Evolutionary conservation across 768 basidiomycete species (phyloP).

Genomic region (Xerocomellus dryophilus): DNA sequence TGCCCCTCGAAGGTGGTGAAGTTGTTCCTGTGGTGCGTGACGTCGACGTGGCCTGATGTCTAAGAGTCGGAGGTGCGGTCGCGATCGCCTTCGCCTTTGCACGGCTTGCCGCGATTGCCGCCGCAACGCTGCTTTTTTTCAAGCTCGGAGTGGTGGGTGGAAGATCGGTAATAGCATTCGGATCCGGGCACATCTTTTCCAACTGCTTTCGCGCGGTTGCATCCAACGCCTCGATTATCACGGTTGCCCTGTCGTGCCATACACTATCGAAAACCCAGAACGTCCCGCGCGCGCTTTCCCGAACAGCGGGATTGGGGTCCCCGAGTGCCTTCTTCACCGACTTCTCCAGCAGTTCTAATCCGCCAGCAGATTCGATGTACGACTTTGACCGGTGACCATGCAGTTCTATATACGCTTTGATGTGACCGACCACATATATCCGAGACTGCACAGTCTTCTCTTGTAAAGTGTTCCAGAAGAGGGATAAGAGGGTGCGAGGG

Average conservation of each 20-base stretch:
- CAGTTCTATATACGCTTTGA: slow-evolving; percentile 69
- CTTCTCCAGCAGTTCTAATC: slow-evolving; percentile 71
- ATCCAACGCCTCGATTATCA: slow-evolving; percentile 69
- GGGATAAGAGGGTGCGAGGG: slow-evolving; percentile 63
- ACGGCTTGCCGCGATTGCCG: slow-evolving; percentile 86
- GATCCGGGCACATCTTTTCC: slow-evolving; percentile 78
- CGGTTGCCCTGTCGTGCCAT: slow-evolving; percentile 69
- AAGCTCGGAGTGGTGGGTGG: slow-evolving; percentile 52
- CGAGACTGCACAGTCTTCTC: slow-evolving; percentile 84
- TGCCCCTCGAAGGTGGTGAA: slow-evolving; percentile 40
- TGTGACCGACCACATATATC: slow-evolving; percentile 60
- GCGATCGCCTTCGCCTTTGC: slow-evolving; percentile 85
- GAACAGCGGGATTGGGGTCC: slow-evolving; percentile 78
- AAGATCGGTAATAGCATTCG: slow-evolving; percentile 37
- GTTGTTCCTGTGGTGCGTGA: slow-evolving; percentile 50
- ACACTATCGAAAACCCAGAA: slow-evolving; percentile 81
- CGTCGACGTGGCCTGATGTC: slow-evolving; percentile 77
- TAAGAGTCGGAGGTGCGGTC: slow-evolving; percentile 71
- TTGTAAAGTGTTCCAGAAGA: slow-evolving; percentile 64
- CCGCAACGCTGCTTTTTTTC: slow-evolving; percentile 82
- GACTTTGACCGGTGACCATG: slow-evolving; percentile 65
- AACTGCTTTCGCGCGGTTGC: slow-evolving; percentile 70
- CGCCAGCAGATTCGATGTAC: slow-evolving; percentile 65
- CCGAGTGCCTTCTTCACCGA: slow-evolving; percentile 66
- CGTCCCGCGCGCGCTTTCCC: slow-evolving; percentile 63